Conservation (phyloP, 2,329 filamentous ascomycete species). For the Microcyclospora pomicola region DNA sequence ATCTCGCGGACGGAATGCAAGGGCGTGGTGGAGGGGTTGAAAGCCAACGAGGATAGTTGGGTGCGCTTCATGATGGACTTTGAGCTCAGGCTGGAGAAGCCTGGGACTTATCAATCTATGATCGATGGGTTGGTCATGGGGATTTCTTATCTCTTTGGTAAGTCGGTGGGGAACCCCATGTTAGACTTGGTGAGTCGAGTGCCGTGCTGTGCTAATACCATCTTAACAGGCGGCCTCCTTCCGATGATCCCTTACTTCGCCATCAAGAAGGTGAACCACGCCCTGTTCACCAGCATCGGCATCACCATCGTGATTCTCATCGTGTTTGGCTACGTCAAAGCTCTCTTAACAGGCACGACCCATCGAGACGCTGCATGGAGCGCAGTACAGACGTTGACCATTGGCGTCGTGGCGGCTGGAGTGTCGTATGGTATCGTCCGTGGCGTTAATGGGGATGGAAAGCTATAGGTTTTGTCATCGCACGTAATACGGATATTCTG, state of each 20-base stretch:
- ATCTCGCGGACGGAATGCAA: constrained; percentile 31
- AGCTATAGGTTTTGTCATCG: neutral
- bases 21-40: constrained; percentile 39
- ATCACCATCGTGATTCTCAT: constrained; percentile 37
- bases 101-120: constrained; percentile 30
- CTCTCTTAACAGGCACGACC: constrained; percentile 18
- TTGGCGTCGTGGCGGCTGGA: constrained; percentile 25
- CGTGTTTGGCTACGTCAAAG: constrained; percentile 39
- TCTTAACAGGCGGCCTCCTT: constrained; percentile 21
- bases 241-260: constrained; percentile 41
- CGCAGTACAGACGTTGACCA: constrained; percentile 22
- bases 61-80: constrained; percentile 40
- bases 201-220: neutral
- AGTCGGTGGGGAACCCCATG: neutral
- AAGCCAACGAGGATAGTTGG: constrained; percentile 35
- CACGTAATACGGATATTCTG: too few species aligned
- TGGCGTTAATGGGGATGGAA: constrained; percentile 13
- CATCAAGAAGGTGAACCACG: constrained; percentile 24
- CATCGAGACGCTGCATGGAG: constrained; percentile 16
- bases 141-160: constrained; percentile 25
- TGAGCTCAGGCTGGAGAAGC: constrained; percentile 37
- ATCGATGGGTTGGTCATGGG: constrained; percentile 32
- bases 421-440: constrained; percentile 28
- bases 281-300: constrained; percentile 37
- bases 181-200: neutral